A percentile compares a stretch with the other conserved stretches of the same genome.
Conservation (phyloP, 177 flowering plant species). For the Vitis hybrid region DNA sequence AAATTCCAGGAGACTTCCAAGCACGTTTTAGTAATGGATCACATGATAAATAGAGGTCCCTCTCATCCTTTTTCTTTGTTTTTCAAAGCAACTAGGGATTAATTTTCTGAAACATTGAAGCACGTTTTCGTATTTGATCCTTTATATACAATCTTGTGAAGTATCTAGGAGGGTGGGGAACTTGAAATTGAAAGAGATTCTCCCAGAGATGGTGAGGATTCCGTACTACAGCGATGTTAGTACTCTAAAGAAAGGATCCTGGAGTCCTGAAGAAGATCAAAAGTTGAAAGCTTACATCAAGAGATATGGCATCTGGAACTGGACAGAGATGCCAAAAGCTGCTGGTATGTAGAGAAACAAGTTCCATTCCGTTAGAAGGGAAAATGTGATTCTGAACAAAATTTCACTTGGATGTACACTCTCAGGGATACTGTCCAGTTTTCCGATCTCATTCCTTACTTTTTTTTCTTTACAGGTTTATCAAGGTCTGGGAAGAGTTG, state of each 20-base stretch:
- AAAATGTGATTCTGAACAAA: not conserved
- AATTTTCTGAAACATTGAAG: too few species aligned
- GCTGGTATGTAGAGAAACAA: conserved; percentile 18
- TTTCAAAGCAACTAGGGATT: too few species aligned
- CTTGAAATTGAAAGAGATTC: not conserved
- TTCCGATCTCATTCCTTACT: not conserved
- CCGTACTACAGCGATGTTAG: not conserved
- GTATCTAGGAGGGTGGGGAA: too few species aligned
- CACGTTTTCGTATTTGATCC: too few species aligned
- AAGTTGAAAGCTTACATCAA: conserved; percentile 31
- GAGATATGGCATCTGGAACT: conserved; percentile 34
- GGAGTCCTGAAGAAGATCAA: conserved; percentile 46
- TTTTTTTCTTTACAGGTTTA: conserved; percentile 20
- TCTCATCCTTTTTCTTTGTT: too few species aligned
- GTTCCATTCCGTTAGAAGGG: too few species aligned
- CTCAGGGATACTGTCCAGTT: too few species aligned
- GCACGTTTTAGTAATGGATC: too few species aligned
- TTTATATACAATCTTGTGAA: too few species aligned
- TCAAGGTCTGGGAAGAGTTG: conserved; percentile 39
- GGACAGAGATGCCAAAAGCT: conserved; percentile 29
- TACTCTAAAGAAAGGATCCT: conserved; percentile 33
- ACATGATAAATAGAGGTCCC: too few species aligned
- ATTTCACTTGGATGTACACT: not conserved
- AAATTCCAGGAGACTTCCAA: too few species aligned
- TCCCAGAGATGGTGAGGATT: conserved; percentile 18